phyloP scores from a whole-genome alignment of 805 yeast species.

The Pichia nakasei region DNA sequence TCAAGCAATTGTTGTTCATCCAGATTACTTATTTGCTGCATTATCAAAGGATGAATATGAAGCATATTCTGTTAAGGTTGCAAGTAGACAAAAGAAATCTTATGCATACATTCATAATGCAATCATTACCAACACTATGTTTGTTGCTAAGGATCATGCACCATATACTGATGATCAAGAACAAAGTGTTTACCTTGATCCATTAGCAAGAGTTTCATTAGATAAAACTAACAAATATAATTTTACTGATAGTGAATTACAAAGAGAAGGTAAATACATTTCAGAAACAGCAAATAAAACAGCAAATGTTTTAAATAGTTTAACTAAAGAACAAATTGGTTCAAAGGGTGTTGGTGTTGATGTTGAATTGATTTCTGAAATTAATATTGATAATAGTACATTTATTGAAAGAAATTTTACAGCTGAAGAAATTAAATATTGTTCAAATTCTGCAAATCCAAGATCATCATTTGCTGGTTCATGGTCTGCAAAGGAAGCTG shows the following conservation, averaged over 20 bases:
- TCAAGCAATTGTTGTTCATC: constrained; percentile 83
- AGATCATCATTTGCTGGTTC: constrained; percentile 93
- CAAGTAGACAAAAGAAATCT: constrained; percentile 76
- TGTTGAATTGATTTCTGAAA: constrained; percentile 76
- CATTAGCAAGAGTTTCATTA: constrained; percentile 66
- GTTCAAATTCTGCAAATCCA: constrained; percentile 63
- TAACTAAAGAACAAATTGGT: constrained; percentile 38
- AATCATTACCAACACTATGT: constrained; percentile 80
- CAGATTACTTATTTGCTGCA: constrained; percentile 86
- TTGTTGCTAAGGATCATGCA: constrained; percentile 86
- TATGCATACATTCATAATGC: constrained; percentile 96
- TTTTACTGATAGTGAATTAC: constrained; percentile 44
- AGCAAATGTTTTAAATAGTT: constrained; percentile 47
- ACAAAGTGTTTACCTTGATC: constrained; percentile 88
- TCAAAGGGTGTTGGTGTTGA: constrained; percentile 89
- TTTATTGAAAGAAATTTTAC: constrained; percentile 93
- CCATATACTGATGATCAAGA: constrained; percentile 89
- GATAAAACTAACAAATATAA: constrained; percentile 31
- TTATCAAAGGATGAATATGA: constrained; percentile 66
- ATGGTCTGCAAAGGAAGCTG: constrained; percentile 99
- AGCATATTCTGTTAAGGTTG: constrained; percentile 61
- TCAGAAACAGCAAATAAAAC: constrained; percentile 46
- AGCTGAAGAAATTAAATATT: constrained; percentile 66
- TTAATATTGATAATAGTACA: constrained; percentile 83
- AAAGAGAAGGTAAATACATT: constrained; percentile 35